Percentiles rank a stretch among this genome's conserved stretches.
Evolutionary conservation across 2,329 filamentous ascomycete species (phyloP).

Genomic region (Penicillium sp.): DNA sequence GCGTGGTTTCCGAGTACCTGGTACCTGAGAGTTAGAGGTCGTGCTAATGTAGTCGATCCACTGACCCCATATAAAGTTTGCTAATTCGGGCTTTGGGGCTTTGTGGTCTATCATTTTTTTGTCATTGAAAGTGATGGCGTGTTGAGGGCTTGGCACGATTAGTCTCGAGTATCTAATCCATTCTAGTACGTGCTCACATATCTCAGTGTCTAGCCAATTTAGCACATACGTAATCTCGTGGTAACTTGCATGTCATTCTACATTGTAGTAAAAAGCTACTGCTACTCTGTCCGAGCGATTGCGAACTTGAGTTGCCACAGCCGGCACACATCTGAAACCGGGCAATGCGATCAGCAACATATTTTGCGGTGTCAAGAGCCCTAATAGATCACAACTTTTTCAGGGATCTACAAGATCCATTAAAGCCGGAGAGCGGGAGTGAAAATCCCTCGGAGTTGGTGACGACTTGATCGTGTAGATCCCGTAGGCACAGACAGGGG

Average conservation of each 20-base stretch:
- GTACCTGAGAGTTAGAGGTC: neutral
- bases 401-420: neutral
- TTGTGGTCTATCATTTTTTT: neutral
- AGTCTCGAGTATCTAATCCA: neutral
- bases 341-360: neutral
- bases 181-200: neutral
- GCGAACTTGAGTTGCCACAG: neutral
- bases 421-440: neutral
- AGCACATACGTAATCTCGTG: neutral
- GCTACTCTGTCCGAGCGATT: neutral
- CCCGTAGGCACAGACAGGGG: neutral
- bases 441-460: constrained; percentile 1
- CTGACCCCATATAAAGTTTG: constrained; percentile 12
- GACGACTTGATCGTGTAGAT: constrained; percentile 8
- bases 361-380: neutral
- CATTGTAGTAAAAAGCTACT: no score
- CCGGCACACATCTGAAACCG: neutral
- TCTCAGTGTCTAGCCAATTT: neutral
- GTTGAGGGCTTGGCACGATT: no score
- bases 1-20: constrained; percentile 11
- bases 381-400: neutral
- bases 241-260: neutral
- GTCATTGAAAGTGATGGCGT: neutral
- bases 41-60: constrained; percentile 15
- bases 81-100: neutral